phyloP scores from a whole-genome alignment of 75 land plant species.

The Pinus taeda region DNA sequence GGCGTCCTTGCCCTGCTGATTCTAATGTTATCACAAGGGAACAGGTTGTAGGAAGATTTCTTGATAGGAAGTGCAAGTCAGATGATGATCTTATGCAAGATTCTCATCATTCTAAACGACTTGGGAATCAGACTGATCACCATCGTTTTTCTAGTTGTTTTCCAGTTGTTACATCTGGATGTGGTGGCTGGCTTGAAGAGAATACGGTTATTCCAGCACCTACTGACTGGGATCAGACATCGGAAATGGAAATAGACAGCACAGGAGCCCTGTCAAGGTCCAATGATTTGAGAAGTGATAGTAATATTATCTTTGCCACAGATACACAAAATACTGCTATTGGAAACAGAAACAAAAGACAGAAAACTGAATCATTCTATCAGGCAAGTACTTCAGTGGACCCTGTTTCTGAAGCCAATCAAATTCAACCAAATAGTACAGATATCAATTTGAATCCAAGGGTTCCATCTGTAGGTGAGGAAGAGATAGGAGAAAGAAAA shows the following conservation, averaged over 20 bases:
- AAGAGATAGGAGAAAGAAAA: not conserved
- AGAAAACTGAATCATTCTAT: conserved; percentile 9
- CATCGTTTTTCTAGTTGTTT: conserved; percentile 4
- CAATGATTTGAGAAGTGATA: not conserved
- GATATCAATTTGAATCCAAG: not conserved
- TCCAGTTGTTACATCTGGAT: conserved; percentile 19
- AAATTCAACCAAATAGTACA: not conserved
- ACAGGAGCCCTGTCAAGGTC: conserved; percentile 6
- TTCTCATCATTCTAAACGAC: conserved; percentile 31
- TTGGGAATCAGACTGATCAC: conserved; percentile 13
- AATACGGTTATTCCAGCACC: conserved; percentile 7
- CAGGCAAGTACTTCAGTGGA: not conserved
- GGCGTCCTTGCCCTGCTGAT: conserved; percentile 1
- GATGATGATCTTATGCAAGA: conserved; percentile 25
- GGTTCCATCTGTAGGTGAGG: not conserved
- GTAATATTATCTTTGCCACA: not conserved
- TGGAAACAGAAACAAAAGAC: conserved; percentile 9
- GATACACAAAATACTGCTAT: not conserved
- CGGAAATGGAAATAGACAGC: conserved; percentile 34
- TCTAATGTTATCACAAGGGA: conserved; percentile 3
- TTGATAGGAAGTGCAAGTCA: conserved; percentile 32
- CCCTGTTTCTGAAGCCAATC: conserved; percentile 3
- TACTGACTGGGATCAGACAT: conserved; percentile 8
- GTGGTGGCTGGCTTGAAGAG: conserved; percentile 63
- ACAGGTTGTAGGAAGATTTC: conserved; percentile 11